Evolutionary conservation across 202 grass and related monocot genomes (phyloP).

Genomic region (Carex sylvatica): DNA sequence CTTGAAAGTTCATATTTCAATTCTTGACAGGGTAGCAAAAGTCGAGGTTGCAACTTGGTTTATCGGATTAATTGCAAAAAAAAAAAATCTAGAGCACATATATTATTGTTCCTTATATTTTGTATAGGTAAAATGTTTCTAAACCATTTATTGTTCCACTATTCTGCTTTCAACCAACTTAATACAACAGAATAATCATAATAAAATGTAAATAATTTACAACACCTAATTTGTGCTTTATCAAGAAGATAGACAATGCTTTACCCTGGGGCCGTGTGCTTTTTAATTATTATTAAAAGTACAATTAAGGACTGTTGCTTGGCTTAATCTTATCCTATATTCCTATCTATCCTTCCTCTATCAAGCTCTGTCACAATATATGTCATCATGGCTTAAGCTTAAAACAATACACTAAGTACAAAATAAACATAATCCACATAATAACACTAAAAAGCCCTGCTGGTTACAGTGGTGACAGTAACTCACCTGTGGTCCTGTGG

Average conservation of each 20-base stretch:
- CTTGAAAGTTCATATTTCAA: neutral
- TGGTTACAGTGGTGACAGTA: conserved; percentile 32
- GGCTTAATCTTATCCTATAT: conserved; percentile 23
- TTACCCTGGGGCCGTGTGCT: neutral
- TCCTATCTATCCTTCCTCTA: neutral
- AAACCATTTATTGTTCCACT: neutral
- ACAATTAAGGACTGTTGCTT: neutral
- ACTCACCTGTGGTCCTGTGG: conserved; percentile 3
- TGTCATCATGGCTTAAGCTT: conserved; percentile 19
- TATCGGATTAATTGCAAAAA: neutral
- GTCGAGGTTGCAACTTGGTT: neutral
- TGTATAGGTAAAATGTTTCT: neutral
- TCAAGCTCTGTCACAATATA: neutral
- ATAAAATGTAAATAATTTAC: neutral
- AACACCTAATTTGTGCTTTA: neutral
- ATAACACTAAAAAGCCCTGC: conserved; percentile 1
- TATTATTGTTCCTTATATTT: neutral
- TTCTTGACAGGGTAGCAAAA: neutral
- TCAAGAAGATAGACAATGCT: neutral
- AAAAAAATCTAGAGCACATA: neutral
- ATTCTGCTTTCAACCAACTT: neutral
- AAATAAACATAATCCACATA: neutral
- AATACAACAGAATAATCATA: neutral
- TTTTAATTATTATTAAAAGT: neutral
- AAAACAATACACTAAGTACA: conserved; percentile 17